phyloP scores from a whole-genome alignment of 176 grass and related monocot genomes.

The Puya raimondii region DNA sequence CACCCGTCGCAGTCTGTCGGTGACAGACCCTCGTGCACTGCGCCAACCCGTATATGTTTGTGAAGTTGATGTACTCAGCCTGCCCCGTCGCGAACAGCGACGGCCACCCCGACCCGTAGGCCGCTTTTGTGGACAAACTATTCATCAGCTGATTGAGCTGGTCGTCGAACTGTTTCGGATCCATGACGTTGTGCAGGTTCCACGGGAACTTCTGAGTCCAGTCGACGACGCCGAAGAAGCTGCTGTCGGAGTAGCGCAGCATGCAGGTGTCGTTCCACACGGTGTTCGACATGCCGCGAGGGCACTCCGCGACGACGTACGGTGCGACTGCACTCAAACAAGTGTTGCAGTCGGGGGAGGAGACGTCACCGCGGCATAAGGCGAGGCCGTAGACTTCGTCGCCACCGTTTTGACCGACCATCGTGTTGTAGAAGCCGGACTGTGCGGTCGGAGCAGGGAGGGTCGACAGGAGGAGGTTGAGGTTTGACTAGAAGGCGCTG shows the following conservation, averaged over 20 bases:
- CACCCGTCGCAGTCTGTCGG: conserved; percentile 14
- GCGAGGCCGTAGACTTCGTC: conserved; percentile 23
- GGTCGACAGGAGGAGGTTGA: neutral
- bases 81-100: neutral
- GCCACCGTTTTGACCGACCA: neutral
- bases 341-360: conserved; percentile 11
- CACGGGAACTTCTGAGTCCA: too few species aligned
- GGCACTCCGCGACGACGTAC: neutral
- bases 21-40: conserved; percentile 41
- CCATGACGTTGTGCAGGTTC: too few species aligned
- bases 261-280: conserved; percentile 21
- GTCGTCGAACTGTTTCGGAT: too few species aligned
- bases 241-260: conserved; percentile 28
- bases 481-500: neutral
- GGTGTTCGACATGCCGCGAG: neutral
- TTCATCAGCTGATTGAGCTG: neutral
- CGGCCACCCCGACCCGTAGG: neutral
- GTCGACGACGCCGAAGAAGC: conserved; percentile 1
- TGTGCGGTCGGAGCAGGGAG: neutral
- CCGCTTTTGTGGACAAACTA: neutral
- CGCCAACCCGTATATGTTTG: conserved; percentile 25
- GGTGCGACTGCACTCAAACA: neutral
- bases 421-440: neutral
- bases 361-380: conserved; percentile 8
- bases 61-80: neutral